These are phyloP conservation scores for Osmozyma mogii DNA, from an alignment of 805 yeast genomes.

Conservation along the genomic window DNA sequence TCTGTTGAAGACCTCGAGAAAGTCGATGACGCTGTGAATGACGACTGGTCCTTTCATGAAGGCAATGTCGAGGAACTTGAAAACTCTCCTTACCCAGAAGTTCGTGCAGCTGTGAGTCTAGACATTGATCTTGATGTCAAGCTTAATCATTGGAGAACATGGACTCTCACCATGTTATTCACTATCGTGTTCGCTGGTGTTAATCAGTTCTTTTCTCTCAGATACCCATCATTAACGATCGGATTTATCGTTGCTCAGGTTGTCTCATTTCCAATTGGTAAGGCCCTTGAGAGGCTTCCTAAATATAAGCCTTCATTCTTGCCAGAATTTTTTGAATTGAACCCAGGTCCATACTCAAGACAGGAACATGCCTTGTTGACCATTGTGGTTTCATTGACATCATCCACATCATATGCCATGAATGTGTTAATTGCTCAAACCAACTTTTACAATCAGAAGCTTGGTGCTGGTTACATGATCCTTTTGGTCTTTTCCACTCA, in stretches of 20 bases:
- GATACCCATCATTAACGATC: slow-evolving; percentile 19
- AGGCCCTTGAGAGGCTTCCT: slow-evolving; percentile 11
- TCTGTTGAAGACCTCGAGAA: slow-evolving; percentile 2
- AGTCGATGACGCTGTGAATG: not conserved
- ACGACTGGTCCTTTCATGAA: slow-evolving; percentile 2
- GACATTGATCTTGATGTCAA: slow-evolving; percentile 12
- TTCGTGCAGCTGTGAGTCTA: slow-evolving; percentile 15
- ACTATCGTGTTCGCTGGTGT: slow-evolving; percentile 20
- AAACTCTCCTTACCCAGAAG: slow-evolving; percentile 17
- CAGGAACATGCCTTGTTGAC: slow-evolving; percentile 10
- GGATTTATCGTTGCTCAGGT: slow-evolving; percentile 19
- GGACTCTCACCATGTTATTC: slow-evolving; percentile 14
- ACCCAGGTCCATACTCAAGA: slow-evolving; percentile 15
- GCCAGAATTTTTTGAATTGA: slow-evolving; percentile 12
- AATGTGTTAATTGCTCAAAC: slow-evolving; percentile 14
- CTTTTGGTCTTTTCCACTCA: not conserved
- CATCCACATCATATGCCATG: slow-evolving; percentile 12
- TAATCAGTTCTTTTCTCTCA: slow-evolving; percentile 18
- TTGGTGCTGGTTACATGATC: slow-evolving; percentile 2
- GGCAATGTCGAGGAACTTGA: slow-evolving; percentile 1
- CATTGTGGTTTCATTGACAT: slow-evolving; percentile 13
- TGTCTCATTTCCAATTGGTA: slow-evolving; percentile 18
- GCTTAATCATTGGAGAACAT: slow-evolving; percentile 15
- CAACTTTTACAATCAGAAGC: slow-evolving; percentile 7
- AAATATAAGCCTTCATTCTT: slow-evolving; percentile 5